These are phyloP conservation scores for Daldinia grandis DNA, from an alignment of 495 filamentous ascomycete genomes.

Conservation along the genomic window DNA sequence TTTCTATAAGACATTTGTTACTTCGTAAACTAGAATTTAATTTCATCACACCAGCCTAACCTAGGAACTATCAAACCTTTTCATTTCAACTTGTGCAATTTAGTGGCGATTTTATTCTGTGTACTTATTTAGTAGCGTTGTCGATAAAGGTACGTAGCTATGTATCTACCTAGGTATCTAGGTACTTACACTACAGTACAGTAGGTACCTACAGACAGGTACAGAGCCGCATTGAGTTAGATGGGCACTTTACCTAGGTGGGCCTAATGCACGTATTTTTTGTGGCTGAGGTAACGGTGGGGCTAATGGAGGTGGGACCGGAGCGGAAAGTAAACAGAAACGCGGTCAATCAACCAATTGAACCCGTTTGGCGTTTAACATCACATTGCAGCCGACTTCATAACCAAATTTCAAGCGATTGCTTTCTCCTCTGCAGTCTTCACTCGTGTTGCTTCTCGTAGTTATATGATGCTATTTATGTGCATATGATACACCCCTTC, in stretches of 20 bases:
- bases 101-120: too few species aligned
- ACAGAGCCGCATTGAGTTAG: background rate
- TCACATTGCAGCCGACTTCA: background rate
- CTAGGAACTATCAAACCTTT: too few species aligned
- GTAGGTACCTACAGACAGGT: background rate
- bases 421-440: background rate
- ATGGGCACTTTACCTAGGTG: background rate
- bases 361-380: background rate
- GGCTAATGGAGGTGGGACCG: constrained; percentile 20
- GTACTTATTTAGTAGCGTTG: too few species aligned
- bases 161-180: too few species aligned
- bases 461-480: constrained; percentile 1
- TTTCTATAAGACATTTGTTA: too few species aligned
- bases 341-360: constrained; percentile 38
- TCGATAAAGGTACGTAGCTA: too few species aligned
- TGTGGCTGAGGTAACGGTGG: constrained; percentile 8
- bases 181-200: too few species aligned
- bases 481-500: background rate
- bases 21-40: too few species aligned
- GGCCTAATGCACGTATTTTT: background rate
- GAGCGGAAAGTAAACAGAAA: constrained; percentile 41
- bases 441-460: background rate
- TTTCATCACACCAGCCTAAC: too few species aligned
- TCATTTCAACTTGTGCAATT: too few species aligned
- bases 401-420: constrained; percentile 4